Base-by-base conservation (phyloP, 106 monocot genomes). In the Phalaenopsis equestris region DNA sequence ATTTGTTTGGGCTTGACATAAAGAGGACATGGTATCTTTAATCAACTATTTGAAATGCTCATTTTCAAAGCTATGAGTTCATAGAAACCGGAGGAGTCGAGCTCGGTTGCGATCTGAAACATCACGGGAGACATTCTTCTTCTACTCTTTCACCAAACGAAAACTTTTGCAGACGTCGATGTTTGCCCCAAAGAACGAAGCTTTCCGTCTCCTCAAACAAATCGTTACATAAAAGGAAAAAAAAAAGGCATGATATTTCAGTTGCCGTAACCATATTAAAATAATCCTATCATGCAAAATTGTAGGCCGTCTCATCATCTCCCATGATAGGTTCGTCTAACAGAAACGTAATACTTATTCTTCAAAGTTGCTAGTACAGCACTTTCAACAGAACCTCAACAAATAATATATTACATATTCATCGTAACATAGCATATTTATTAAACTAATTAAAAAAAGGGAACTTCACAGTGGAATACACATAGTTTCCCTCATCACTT, bases 251-350 rank as follows among this genome's bases (percentile, higher is more conserved):
- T 9, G 15, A 9, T 24, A 64, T 1, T 38, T 14, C 5, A 2
- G 4, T 12, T 14, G 38, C 15, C 39, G 4, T 38, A 72, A 38
- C 10, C 72, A 11, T 5, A 9, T 30, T 72, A 72, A 41, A 72
- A 72, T 72, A 72, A 72, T 72, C 72, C 36, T 39, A 72, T 38
- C 72, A 72, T 72, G 72, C 41, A 36, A 36, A 10, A 38, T 41
- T 72, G 41, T 36, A 38, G 72, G 72, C 36, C 36, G 38, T 72
- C 39, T 72, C 72, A 39, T 72, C 72, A 72, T 41, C 72, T 38
- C 72, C 72, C 72, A 72, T 72, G 72, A 72, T 72, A 72, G 72
- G 14, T 16, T 38, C 8, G 21, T 24, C 64, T 64, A 64, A 64
- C 64, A 7, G 23, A 64, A 52, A 11, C 2, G 11, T 10, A 52